Conservation (phyloP, 1,284 basidiomycete species). For the Inonotus obliquus region DNA sequence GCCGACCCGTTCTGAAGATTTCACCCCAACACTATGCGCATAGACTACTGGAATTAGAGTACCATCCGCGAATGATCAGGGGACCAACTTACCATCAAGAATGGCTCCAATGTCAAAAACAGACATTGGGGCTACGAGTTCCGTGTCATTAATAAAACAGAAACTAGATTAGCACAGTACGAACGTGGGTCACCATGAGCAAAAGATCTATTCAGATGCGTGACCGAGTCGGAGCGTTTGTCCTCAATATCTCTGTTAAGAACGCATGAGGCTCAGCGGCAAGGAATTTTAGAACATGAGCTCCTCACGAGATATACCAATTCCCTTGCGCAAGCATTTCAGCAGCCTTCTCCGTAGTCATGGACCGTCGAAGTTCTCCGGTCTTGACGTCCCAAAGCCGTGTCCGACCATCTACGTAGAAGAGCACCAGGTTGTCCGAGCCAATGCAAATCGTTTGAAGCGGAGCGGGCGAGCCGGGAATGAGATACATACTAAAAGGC, state of each 20-base stretch:
- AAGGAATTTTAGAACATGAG: neutral
- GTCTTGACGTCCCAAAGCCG: slow-evolving; percentile 88
- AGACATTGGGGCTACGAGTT: slow-evolving; percentile 18
- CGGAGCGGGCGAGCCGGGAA: slow-evolving; percentile 71
- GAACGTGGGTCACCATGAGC: slow-evolving; percentile 17
- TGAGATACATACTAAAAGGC: slow-evolving; percentile 58
- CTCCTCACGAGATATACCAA: slow-evolving; percentile 67
- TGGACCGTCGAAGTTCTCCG: slow-evolving; percentile 82
- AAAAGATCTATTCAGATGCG: slow-evolving; percentile 14
- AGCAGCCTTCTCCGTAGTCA: slow-evolving; percentile 69
- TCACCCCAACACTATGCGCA: neutral
- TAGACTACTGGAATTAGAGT: neutral
- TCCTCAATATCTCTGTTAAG: neutral
- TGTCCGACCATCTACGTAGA: slow-evolving; percentile 75
- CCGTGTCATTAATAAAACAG: neutral
- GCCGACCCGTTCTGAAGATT: neutral
- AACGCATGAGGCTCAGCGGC: neutral
- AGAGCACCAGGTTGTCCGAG: slow-evolving; percentile 68
- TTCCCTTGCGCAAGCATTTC: slow-evolving; percentile 66
- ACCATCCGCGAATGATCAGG: neutral
- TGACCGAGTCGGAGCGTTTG: neutral
- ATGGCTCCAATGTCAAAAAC: slow-evolving; percentile 19
- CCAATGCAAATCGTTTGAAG: slow-evolving; percentile 64
- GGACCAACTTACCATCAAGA: slow-evolving; percentile 8
- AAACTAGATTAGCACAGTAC: neutral